These are phyloP conservation scores for Aspergillus eucalypticola DNA, from an alignment of 2,329 filamentous ascomycete species.

Conservation along the genomic window DNA sequence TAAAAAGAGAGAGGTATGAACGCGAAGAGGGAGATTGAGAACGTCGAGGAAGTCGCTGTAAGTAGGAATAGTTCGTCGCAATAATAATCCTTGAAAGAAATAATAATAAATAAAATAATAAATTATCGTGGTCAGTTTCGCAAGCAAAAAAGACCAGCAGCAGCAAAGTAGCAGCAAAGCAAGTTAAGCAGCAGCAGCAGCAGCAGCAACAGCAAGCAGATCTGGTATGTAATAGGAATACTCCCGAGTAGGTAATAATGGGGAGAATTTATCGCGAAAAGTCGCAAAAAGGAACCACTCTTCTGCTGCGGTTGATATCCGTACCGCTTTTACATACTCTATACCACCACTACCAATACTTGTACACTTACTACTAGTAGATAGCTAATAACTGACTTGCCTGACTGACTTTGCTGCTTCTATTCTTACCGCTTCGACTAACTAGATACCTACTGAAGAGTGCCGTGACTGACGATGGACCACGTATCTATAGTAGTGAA, in stretches of 20 bases:
- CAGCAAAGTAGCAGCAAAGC: background rate
- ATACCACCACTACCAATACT: too few relatives aligned
- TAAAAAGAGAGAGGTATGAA: background rate
- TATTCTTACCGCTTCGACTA: too few relatives aligned
- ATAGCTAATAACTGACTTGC: too few relatives aligned
- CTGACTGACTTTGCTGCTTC: too few relatives aligned
- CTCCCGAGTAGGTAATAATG: background rate
- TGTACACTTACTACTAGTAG: too few relatives aligned
- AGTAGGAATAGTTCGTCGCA: constrained; percentile 11
- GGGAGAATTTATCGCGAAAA: background rate
- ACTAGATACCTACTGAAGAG: too few relatives aligned
- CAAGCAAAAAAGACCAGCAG: background rate
- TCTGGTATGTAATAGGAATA: constrained; percentile 1
- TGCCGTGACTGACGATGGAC: too few relatives aligned
- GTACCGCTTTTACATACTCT: too few relatives aligned
- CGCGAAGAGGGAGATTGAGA: background rate
- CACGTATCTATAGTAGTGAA: too few relatives aligned
- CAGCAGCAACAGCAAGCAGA: background rate
- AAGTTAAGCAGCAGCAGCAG: background rate
- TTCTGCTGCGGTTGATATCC: too few relatives aligned
- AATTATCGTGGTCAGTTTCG: constrained; percentile 2
- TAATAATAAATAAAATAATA: constrained; percentile 3
- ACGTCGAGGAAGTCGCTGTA: constrained; percentile 6
- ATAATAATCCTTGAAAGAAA: constrained; percentile 5
- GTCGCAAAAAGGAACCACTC: background rate